Evolutionary conservation across 305 asterid species (phyloP).

Genomic region (Fraxinus xanthoxyloides): DNA sequence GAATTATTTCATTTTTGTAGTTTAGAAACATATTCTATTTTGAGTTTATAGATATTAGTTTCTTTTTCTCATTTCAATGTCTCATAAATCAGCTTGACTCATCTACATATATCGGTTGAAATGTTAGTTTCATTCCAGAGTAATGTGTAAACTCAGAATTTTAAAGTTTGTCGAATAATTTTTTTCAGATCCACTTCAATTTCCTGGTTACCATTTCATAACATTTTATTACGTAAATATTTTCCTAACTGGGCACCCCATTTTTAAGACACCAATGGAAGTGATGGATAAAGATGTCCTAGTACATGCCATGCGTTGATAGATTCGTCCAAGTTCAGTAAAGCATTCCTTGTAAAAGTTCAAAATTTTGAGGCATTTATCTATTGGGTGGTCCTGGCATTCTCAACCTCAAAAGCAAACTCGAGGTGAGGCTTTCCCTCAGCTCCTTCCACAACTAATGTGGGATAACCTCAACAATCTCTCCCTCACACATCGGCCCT

Average conservation of each 20-base stretch:
- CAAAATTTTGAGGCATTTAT: slow-evolving; percentile 72
- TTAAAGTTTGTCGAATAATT: neutral
- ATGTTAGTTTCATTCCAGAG: neutral
- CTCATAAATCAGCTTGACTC: neutral
- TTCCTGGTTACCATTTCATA: neutral
- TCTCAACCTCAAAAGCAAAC: too few relatives aligned
- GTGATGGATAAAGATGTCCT: slow-evolving; percentile 9
- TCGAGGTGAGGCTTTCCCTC: too few relatives aligned
- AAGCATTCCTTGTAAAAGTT: slow-evolving; percentile 81
- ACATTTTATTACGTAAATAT: neutral
- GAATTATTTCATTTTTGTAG: neutral
- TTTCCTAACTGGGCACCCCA: neutral
- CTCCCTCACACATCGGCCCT: too few relatives aligned
- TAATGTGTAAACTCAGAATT: neutral
- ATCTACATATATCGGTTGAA: neutral
- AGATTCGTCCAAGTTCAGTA: slow-evolving; percentile 63
- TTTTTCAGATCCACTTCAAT: neutral
- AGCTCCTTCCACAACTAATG: too few relatives aligned
- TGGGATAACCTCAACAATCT: too few relatives aligned
- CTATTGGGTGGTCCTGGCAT: too few relatives aligned
- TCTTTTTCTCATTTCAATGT: neutral
- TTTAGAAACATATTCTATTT: neutral
- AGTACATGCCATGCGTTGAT: slow-evolving; percentile 53
- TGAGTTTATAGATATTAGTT: neutral
- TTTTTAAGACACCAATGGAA: slow-evolving; percentile 10